phyloP scores from a whole-genome alignment of 495 filamentous ascomycete genomes.

The Annulohypoxylon stygium region DNA sequence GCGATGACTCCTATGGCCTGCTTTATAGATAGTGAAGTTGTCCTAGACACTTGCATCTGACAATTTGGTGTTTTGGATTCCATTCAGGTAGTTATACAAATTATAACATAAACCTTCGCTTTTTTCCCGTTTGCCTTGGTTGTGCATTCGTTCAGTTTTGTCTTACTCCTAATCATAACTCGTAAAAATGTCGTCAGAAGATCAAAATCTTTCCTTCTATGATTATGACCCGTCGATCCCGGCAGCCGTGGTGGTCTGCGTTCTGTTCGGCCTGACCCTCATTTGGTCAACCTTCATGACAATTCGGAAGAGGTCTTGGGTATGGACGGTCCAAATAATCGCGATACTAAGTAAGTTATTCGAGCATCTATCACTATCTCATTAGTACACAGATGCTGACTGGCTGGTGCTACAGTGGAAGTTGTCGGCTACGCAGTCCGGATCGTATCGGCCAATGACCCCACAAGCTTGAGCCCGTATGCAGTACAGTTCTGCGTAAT shows the following conservation, averaged over 20 bases:
- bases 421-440: conserved; percentile 60
- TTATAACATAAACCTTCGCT: neutral
- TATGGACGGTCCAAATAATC: conserved; percentile 62
- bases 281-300: conserved; percentile 57
- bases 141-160: neutral
- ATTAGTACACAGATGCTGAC: conserved; percentile 16
- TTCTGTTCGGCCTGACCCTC: conserved; percentile 51
- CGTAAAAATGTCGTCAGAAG: conserved; percentile 26
- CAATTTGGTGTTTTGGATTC: conserved; percentile 3
- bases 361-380: neutral
- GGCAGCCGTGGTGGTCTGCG: conserved; percentile 49
- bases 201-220: conserved; percentile 43
- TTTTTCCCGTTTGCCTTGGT: neutral
- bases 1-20: conserved; percentile 6
- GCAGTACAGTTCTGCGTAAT: conserved; percentile 53
- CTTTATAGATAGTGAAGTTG: neutral
- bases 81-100: neutral
- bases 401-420: conserved; percentile 55
- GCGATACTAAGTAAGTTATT: conserved; percentile 57
- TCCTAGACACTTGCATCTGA: neutral
- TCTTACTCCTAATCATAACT: neutral
- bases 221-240: conserved; percentile 49
- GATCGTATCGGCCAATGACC: conserved; percentile 53
- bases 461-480: conserved; percentile 50
- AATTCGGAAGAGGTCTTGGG: conserved; percentile 58